Evolutionary conservation across 2,329 filamentous ascomycete genomes (phyloP).

Genomic region (Pseudogymnoascus sp.): DNA sequence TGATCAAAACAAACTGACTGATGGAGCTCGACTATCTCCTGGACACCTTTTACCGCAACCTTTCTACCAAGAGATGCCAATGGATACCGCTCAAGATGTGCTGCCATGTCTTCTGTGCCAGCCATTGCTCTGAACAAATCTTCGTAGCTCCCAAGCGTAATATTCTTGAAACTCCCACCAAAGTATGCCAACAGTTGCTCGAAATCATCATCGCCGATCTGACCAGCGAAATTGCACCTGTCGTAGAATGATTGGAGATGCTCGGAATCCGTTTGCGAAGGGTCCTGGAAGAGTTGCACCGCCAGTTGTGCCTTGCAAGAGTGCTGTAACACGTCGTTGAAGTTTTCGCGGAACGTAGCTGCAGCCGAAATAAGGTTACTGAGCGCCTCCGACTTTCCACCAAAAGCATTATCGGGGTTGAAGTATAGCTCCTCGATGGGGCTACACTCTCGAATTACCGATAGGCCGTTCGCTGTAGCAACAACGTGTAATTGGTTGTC

Average conservation of each 20-base stretch:
- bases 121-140: slow-evolving; percentile 43
- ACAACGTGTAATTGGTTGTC: slow-evolving; percentile 71
- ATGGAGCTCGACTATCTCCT: slow-evolving; percentile 68
- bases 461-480: slow-evolving; percentile 72
- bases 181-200: slow-evolving; percentile 61
- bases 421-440: slow-evolving; percentile 66
- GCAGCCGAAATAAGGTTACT: slow-evolving; percentile 63
- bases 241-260: slow-evolving; percentile 74
- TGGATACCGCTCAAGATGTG: slow-evolving; percentile 29
- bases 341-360: slow-evolving; percentile 59
- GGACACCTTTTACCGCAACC: slow-evolving; percentile 65
- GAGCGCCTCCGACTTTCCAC: slow-evolving; percentile 47
- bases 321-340: slow-evolving; percentile 62
- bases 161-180: slow-evolving; percentile 56
- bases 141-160: slow-evolving; percentile 47
- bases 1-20: slow-evolving; percentile 74
- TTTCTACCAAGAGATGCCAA: slow-evolving; percentile 71
- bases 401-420: slow-evolving; percentile 46
- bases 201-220: slow-evolving; percentile 76
- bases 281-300: slow-evolving; percentile 67
- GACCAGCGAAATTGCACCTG: slow-evolving; percentile 67
- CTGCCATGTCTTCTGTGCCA: slow-evolving; percentile 30
- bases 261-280: slow-evolving; percentile 61
- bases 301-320: slow-evolving; percentile 61
- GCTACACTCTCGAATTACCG: slow-evolving; percentile 73